Base-by-base conservation (phyloP, 2,329 filamentous ascomycete species). In the Hypoxylon sp. region DNA sequence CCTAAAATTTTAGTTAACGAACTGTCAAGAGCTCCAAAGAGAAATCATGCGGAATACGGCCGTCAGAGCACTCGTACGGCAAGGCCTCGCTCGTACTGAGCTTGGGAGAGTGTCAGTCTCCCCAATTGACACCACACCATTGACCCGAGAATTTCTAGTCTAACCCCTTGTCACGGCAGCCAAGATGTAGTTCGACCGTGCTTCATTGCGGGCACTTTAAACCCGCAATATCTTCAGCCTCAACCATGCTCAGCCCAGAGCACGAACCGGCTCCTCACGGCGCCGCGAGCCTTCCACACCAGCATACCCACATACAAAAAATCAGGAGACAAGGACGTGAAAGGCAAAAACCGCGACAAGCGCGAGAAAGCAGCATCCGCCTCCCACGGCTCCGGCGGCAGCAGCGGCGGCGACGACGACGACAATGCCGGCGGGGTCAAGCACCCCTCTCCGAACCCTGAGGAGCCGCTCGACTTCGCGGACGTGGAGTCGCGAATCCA, bases 381-480 rank as follows among this genome's bases (percentile, higher is more conserved):
- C 14, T n/a, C 17, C 22, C 57, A n/a, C 11, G 17, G 22, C 14
- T 44, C 6, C 13, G 31, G 48, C 57, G 60, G n/a, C 57, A 42
- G 33, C 42, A 31, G 11, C 13, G 31, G 48, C 57, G 60, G n/a
- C 57, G 46, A 37, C 42, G 35, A 14, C 14, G 59, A 17, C 55
- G 63, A 48, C 24, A 48, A 37, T 29, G 54, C 63, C 33, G 58
- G 55, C 9, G 73, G 69, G 11, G 29, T 64, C 24, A 75, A 74
- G 35, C 75, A 78, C 71, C 78, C 79, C 29, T 55, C 71, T 19
- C 76, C 83, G 17, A 75, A 80, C 74, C 76, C 80, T 3, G 77
- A 81, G 24, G 80, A 86, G 39, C 84, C 84, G 11, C 82, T 85
- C 75, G 80, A 87, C 79, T 82, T 87, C 71, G 79, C 81, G 59